Base-by-base conservation (phyloP, 331 rosid species). In the Arachis monticola region DNA sequence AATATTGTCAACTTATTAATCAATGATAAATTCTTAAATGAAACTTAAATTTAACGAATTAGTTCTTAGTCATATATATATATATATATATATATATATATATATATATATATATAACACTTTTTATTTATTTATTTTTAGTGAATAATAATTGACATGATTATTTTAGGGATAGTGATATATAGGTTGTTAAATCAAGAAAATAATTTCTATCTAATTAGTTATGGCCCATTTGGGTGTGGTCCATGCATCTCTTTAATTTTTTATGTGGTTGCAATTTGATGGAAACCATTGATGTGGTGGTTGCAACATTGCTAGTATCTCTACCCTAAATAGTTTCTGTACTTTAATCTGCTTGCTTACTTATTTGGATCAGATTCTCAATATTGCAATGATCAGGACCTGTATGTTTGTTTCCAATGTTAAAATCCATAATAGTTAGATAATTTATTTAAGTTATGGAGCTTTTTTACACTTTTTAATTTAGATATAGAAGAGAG, bases 211-310 rank as follows among this genome's bases (percentile, higher is more conserved):
- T 82, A 83, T 12, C 57, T 78, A 84, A 85, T 81, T 67, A 74
- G 78, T 57, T 73, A 70, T 38, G 85, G 77, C 68, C 85, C 81
- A 79, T 76, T 74, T 38, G 41, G 4, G 65, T 70, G 91, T 87
- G 95, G 93, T 86, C 97, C 91, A 60, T 69, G 41, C 41, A 38
- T 3, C 7, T 74, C 53, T 27, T 27, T 27, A 27, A 27, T 27
- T 27, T 69, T 79, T 87, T 72, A 52, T 82, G 90, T 84, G 91
- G 96, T 48, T 80, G 70, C 57, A 58, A 69, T 74, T 74, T 81
- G 63, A 65, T 81, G 79, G 82, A 80, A 80, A 70, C 79, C 64
- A 32, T 65, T 80, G 88, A 78, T 77, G 69, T 72, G 83, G 79
- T 68, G 72, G 76, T 51, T 67, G 72, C 79, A 64, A 55, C 67